Evolutionary conservation across 345 rosid species (phyloP).

Genomic region (Populus nigra): DNA sequence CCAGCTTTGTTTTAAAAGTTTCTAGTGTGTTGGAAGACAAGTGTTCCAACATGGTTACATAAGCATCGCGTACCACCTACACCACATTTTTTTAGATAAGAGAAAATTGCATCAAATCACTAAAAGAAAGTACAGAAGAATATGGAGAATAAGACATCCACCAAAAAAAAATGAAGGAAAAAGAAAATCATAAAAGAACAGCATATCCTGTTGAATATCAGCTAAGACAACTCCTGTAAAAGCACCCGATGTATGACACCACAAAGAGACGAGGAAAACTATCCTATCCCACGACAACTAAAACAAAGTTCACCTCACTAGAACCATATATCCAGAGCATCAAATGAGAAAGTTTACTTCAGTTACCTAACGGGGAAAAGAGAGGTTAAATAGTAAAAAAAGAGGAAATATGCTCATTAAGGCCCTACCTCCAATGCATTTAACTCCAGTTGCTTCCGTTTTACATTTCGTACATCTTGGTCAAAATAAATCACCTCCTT

Average conservation of each 20-base stretch:
- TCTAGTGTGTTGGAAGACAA: constrained; percentile 50
- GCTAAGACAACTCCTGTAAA: no score
- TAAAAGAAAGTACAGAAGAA: background rate
- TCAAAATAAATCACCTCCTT: constrained; percentile 67
- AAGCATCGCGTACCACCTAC: constrained; percentile 58
- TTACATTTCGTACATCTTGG: constrained; percentile 64
- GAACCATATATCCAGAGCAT: background rate
- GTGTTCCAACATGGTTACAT: constrained; percentile 55
- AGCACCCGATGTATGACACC: no score
- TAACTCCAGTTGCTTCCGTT: constrained; percentile 48
- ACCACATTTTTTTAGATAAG: background rate
- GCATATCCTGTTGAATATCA: no score
- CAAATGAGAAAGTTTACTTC: background rate
- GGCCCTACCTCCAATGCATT: constrained; percentile 66
- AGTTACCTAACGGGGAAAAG: background rate
- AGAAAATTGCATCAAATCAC: background rate
- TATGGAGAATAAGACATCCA: background rate
- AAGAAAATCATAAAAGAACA: no score
- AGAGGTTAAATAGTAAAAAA: background rate
- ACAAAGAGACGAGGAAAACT: no score
- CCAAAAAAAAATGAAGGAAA: background rate
- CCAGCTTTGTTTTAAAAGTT: constrained; percentile 46
- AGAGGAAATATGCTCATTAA: background rate
- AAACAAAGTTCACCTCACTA: background rate
- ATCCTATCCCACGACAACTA: background rate